A percentile compares a stretch with the other conserved stretches of the same genome.
These are phyloP conservation scores for Closterium sp. DNA, from an alignment of 139 green algal genomes.

Conservation along the genomic window DNA sequence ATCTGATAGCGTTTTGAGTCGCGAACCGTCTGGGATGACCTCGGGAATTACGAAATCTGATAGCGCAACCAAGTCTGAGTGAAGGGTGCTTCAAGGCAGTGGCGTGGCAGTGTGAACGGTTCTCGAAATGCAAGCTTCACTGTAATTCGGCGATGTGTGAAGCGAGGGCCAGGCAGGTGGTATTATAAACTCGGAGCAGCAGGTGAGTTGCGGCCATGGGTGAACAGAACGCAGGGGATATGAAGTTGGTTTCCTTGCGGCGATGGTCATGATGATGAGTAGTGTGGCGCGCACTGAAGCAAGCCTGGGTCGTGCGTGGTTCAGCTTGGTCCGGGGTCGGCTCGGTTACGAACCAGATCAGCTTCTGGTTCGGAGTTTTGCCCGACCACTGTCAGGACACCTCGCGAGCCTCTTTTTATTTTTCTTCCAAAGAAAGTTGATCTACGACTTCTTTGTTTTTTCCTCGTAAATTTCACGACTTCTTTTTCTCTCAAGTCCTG, in stretches of 20 bases:
- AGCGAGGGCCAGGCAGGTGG: neutral
- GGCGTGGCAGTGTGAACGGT: neutral
- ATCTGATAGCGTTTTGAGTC: too few relatives aligned
- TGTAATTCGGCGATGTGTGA: neutral
- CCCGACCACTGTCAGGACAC: too few relatives aligned
- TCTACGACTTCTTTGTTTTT: too few relatives aligned
- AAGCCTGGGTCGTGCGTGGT: neutral
- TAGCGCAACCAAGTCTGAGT: neutral
- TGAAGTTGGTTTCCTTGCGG: neutral
- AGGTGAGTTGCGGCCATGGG: neutral
- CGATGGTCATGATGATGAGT: neutral
- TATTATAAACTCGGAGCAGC: neutral
- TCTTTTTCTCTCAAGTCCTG: too few relatives aligned
- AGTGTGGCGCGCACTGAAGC: neutral
- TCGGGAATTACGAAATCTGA: neutral
- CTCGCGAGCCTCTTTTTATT: too few relatives aligned
- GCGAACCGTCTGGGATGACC: too few relatives aligned
- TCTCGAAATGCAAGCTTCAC: neutral
- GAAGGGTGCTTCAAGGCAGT: too few relatives aligned
- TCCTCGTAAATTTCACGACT: too few relatives aligned
- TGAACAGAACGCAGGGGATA: neutral
- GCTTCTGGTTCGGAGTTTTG: neutral
- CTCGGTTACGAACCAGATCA: neutral
- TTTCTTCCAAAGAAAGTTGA: too few relatives aligned
- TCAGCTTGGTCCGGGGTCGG: neutral